Evolutionary conservation across 2,329 filamentous ascomycete genomes (phyloP), one percentile per base, ranked within the genome.

Genomic region (Monosporascus sp.): DNA sequence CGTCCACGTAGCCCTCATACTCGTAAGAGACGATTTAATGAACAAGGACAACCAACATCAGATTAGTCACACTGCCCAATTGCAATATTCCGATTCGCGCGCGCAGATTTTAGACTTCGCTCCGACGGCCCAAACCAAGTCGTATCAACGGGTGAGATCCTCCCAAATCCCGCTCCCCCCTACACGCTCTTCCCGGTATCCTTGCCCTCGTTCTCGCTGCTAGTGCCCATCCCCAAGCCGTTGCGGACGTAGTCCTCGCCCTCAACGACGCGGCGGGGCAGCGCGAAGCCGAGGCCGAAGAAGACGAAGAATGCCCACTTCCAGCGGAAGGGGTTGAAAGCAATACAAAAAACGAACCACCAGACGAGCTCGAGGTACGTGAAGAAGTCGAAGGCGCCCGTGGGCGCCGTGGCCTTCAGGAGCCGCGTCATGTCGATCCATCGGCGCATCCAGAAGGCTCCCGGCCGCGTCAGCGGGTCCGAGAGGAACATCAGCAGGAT

Each of bases 251-350:
- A 73, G 60, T 86, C 80, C 71, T 95, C 90, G 17, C 80, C 73
- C 58, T 80, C 74, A 1, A 93, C 85, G 25, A 94, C 75, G 15
- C 73, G 75, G 68, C 81, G 76, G 0, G 90, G 90, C 47, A 94
- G 65, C 20, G 75, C 75, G 44, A 81, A 76, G 0, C 88, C 89
- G 31, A 93, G 67, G 0, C 90, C 90, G 55, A 87, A 87, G 62
- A 95, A 85, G 17, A 95, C 89, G 66, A 95, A 95, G 0, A 85
- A 67, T 0, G 86, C 88, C 90, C 90, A 95, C 74, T 95, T 95
- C 89, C 90, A 95, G 8, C 90, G 76, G 70, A 95, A 95, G 0
- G 90, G 90, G 65, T 95, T 95, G 62, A 94, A 79, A 5, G 79
- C 73, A 43, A 93, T 83, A 53, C 87, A 87, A 64, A 94, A 95